phyloP scores from a whole-genome alignment of 2,329 filamentous ascomycete species.

The Verticillium alfalfae region DNA sequence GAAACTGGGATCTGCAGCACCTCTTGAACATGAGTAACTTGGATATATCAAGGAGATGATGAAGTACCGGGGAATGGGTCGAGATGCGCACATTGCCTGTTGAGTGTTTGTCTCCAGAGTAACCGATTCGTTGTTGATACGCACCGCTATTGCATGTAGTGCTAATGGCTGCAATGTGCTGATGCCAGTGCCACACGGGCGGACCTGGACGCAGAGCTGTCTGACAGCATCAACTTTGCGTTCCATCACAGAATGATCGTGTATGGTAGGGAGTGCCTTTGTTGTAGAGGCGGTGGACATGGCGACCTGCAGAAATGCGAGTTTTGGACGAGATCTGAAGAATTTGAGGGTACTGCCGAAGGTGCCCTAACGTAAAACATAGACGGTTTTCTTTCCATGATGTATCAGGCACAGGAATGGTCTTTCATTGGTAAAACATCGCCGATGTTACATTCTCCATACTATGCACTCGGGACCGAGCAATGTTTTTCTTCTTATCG shows the following conservation, averaged over 20 bases:
- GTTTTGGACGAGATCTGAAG: too few species aligned
- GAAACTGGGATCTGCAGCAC: conserved; percentile 3
- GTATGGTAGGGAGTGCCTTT: neutral
- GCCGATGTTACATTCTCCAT: too few species aligned
- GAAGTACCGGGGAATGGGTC: conserved; percentile 3
- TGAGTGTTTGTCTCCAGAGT: conserved; percentile 2
- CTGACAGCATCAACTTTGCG: conserved; percentile 2
- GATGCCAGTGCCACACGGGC: neutral
- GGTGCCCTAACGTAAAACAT: too few species aligned
- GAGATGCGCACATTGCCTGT: conserved; percentile 1
- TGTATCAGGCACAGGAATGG: too few species aligned
- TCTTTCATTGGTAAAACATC: too few species aligned
- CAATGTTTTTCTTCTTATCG: too few species aligned
- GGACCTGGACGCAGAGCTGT: neutral
- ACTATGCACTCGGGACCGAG: too few species aligned
- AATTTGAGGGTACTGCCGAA: too few species aligned
- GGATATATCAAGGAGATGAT: conserved; percentile 4
- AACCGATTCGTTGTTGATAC: conserved; percentile 3
- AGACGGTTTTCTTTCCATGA: too few species aligned
- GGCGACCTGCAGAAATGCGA: too few species aligned
- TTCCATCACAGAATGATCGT: conserved; percentile 1
- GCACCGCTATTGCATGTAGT: conserved; percentile 2
- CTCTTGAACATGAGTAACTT: conserved; percentile 2
- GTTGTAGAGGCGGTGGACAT: too few species aligned
- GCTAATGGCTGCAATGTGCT: neutral